Evolutionary conservation across 2,329 filamentous ascomycete species (phyloP), one percentile per base, ranked within the genome.

Genomic region (Cercospora beticola): DNA sequence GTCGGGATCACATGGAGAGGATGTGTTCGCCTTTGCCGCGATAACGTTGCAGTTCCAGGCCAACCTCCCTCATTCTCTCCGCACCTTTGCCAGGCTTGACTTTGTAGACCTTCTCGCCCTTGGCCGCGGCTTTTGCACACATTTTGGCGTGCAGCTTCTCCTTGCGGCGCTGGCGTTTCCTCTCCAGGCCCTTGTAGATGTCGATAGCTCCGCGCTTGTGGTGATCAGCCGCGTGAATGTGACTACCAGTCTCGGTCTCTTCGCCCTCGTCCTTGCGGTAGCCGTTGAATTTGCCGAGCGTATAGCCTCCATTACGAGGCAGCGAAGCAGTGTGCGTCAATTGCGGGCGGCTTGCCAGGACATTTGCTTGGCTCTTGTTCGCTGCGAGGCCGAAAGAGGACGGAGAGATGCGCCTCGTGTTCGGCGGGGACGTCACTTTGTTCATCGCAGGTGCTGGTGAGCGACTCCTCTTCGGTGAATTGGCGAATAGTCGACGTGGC

Each of bases 181-280:
- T 90, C 83, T 99, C 95, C 1, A 99, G 87, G 8, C 95, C 95
- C 80, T 97, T 97, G 81, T 97, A 92, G 70, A 97, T 99, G 80
- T 98, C 95, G 73, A 99, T 96, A 40, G 95, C 94, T n/a, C 93
- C 93, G 71, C 95, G 91, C 9, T 92, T 87, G 71, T 95, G 93
- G 52, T 88, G 82, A 62, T 90, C 86, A 14, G 79, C 79, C 67
- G 75, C 77, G 68, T 65, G 66, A 52, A 69, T 64, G 26, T 71
- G 65, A 43, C 63, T 52, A 14, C 67, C 70, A 5, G 77, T 77
- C n/a, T 78, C 75, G 10, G 77, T 78, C 12, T 76, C 75, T 28
- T 75, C 79, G 59, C 80, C 78, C 21, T 82, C 80, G 36, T 81
- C 79, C 26, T 63, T 58, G 66, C 82, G 80, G 65, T 74, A 69